Evolutionary conservation across 192 early-diverging fungal species (phyloP), one percentile per base, ranked within the genome.

Genomic region (Phycomyces nitens): DNA sequence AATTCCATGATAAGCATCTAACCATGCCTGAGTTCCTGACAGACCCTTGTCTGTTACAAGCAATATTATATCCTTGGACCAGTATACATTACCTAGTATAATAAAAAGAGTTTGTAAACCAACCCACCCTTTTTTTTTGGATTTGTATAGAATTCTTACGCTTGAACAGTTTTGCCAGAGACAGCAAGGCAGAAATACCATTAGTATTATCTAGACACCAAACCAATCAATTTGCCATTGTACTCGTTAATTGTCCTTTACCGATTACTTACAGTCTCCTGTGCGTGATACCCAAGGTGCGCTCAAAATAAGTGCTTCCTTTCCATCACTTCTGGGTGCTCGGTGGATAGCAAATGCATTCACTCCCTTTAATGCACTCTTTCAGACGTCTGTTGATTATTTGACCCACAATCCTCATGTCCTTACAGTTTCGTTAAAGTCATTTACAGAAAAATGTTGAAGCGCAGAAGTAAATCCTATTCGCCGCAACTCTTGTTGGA

Each of bases 31-130:
- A 16, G 88, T 87, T 1, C 96, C 96, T 5, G 75, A 53, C 20
- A 84, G 79, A 39, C 85, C 89, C 2, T 84, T 77, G 66, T 94
- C 92, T 0, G 93, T 86, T 9, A 95, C 85, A 15, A 98, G 72
- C 53, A 98, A 87, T 9, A 98, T 86, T 21, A 95, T 81, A 71
- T 98, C 96, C 72, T 95, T 93, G 44, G 94, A 87, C 92, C 94
- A 96, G 73, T 94, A 89, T 49, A 86, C 86, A 56, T 85, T 74
- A 26, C 83, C 85, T 71, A 69, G 16, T 21, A 58, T 16, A 65
- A 34, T 15, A 11, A 49, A 20, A 22, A 3, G 16, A 34, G 29
- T 34, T 2, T 7, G 29, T 34, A 7, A 47, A 2, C 44, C 24
- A 52, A 27, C 38, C 7, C 0, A 24, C 23, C 6, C 6, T 5